Percentiles rank a stretch among this genome's conserved stretches.
Evolutionary conservation across 1,284 basidiomycete species (phyloP).

Genomic region (Agroathelia rolfsii): DNA sequence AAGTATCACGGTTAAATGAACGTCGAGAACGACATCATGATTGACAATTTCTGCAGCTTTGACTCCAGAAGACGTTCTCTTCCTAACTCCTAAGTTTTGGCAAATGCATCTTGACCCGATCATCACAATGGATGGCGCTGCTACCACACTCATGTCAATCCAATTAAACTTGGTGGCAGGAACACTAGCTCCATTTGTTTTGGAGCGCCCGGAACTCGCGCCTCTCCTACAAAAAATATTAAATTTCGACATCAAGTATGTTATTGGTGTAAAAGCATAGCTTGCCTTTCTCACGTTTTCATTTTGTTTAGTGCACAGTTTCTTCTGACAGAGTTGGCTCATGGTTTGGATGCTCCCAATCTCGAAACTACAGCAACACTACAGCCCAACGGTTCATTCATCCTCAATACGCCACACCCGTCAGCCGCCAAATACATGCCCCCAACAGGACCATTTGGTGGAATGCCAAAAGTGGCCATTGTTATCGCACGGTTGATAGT

Average conservation of each 20-base stretch:
- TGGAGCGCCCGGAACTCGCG: conserved; percentile 21
- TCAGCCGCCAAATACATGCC: conserved; percentile 36
- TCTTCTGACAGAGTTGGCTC: conserved; percentile 31
- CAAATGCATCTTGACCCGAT: conserved; percentile 29
- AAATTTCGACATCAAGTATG: conserved; percentile 19
- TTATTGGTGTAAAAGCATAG: conserved; percentile 13
- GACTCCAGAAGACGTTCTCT: conserved; percentile 22
- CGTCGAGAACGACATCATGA: no score
- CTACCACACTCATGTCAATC: conserved; percentile 23
- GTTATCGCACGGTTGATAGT: conserved; percentile 20
- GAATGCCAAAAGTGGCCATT: conserved; percentile 16
- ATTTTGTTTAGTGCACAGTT: conserved; percentile 25
- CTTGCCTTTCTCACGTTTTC: conserved; percentile 9
- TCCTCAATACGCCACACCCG: conserved; percentile 25
- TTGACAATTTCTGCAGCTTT: conserved; percentile 15
- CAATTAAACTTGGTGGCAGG: conserved; percentile 35
- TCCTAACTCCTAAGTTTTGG: conserved; percentile 29
- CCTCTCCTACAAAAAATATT: conserved; percentile 20
- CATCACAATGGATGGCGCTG: conserved; percentile 25
- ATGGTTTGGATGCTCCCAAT: conserved; percentile 30
- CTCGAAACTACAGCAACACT: conserved; percentile 31
- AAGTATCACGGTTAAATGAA: no score
- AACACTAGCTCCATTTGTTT: conserved; percentile 26
- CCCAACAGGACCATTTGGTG: conserved; percentile 25
- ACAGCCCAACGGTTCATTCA: conserved; percentile 24